phyloP scores from a whole-genome alignment of 148 eudicot species.

The Rhododendron vialii region DNA sequence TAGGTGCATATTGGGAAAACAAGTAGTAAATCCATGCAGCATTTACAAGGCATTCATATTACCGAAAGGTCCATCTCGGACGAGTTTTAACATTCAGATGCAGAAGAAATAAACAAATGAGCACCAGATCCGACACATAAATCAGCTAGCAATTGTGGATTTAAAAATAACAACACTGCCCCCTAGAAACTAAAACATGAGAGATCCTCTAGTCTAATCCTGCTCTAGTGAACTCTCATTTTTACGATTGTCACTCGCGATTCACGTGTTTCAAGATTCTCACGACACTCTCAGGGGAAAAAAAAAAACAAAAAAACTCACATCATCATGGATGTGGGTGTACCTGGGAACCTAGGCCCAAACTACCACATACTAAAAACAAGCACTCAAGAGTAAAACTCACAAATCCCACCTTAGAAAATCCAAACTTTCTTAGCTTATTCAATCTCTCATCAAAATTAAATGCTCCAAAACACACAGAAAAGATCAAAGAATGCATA shows the following conservation, averaged over 20 bases:
- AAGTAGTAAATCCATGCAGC: neutral
- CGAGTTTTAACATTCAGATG: neutral
- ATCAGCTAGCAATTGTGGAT: neutral
- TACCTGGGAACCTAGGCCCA: neutral
- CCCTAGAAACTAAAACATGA: neutral
- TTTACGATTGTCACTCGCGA: neutral
- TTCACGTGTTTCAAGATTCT: neutral
- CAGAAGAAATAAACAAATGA: slow-evolving; percentile 7
- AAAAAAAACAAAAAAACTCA: too few species aligned
- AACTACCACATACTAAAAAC: neutral
- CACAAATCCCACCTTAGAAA: neutral
- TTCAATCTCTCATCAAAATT: neutral
- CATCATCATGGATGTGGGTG: neutral
- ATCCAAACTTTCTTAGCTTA: neutral
- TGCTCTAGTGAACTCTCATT: neutral
- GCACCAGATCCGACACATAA: slow-evolving; percentile 5
- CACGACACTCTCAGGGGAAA: neutral
- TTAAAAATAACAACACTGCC: neutral
- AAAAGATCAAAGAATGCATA: neutral
- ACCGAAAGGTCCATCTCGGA: neutral
- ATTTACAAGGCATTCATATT: neutral
- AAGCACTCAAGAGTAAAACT: neutral
- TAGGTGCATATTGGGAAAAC: neutral
- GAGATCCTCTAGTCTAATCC: neutral
- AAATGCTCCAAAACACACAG: neutral